A percentile compares a stretch with the other conserved stretches of the same genome.
These are phyloP conservation scores for Cutaneotrichosporon arboriforme DNA, from an alignment of 1,284 basidiomycete species.

Conservation along the genomic window DNA sequence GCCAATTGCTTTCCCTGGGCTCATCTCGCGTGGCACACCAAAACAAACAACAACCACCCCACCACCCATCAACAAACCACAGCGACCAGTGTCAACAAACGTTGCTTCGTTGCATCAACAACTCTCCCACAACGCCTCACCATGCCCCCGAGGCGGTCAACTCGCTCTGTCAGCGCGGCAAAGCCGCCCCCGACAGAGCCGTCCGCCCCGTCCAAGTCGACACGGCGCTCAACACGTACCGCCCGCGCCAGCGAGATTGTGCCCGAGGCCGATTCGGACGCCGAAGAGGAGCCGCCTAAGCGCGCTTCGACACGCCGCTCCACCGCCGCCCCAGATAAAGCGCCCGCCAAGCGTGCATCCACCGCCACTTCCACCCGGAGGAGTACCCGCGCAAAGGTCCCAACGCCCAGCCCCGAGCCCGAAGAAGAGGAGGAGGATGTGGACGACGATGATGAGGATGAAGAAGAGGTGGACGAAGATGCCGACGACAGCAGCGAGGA, in stretches of 20 bases:
- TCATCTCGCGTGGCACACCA: background rate
- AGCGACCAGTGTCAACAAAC: background rate
- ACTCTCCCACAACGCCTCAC: background rate
- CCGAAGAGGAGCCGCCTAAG: background rate
- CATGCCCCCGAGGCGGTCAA: slow-evolving; percentile 17
- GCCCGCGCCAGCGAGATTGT: background rate
- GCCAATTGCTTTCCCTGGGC: no score
- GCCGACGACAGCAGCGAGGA: slow-evolving; percentile 4
- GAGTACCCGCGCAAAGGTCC: background rate
- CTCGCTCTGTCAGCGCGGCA: slow-evolving; percentile 1
- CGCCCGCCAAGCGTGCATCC: background rate
- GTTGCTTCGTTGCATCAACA: background rate
- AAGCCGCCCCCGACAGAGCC: background rate
- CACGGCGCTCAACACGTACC: background rate
- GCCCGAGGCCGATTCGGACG: background rate
- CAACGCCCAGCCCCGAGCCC: slow-evolving; percentile 10
- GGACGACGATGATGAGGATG: slow-evolving; percentile 10
- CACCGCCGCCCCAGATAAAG: background rate
- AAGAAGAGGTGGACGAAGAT: slow-evolving; percentile 10
- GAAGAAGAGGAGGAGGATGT: slow-evolving; percentile 17
- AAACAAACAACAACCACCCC: slow-evolving; percentile 2
- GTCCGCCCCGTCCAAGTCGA: background rate
- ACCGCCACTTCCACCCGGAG: background rate
- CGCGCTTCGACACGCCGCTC: background rate
- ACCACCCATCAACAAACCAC: slow-evolving; percentile 5